These are phyloP conservation scores for Combretum micranthum DNA, from an alignment of 345 rosid species.

Conservation along the genomic window DNA sequence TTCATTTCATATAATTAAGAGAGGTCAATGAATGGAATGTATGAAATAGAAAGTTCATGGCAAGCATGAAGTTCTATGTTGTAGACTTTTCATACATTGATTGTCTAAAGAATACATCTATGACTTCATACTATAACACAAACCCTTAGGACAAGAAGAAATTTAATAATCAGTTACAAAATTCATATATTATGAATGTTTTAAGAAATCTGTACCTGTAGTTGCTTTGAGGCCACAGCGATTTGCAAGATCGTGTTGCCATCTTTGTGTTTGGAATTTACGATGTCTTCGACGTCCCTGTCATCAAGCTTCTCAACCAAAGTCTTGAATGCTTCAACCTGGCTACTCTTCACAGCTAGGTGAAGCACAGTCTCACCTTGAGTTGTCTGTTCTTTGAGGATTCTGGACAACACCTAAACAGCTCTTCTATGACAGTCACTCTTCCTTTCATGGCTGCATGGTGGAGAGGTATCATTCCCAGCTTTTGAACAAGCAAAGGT, in stretches of 20 bases:
- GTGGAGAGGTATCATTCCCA: slow-evolving; percentile 8
- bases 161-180: no score
- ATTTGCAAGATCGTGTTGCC: slow-evolving; percentile 10
- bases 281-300: not conserved
- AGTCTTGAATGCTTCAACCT: slow-evolving; percentile 5
- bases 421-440: not conserved
- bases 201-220: no score
- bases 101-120: no score
- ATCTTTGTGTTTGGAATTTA: not conserved
- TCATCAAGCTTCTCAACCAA: not conserved
- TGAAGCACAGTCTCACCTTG: slow-evolving; percentile 12
- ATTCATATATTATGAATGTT: no score
- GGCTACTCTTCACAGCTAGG: slow-evolving; percentile 13
- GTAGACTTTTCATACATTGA: no score
- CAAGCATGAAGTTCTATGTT: no score
- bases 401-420: slow-evolving; percentile 1
- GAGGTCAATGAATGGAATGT: no score
- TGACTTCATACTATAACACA: no score
- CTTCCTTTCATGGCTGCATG: slow-evolving; percentile 14
- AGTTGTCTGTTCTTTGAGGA: not conserved
- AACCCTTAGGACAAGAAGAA: no score
- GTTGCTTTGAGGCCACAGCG: slow-evolving; percentile 4
- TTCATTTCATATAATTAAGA: no score
- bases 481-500: slow-evolving; percentile 1
- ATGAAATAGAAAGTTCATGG: no score